Base-by-base conservation (phyloP, 495 filamentous ascomycete genomes). In the Aspergillus leporis region DNA sequence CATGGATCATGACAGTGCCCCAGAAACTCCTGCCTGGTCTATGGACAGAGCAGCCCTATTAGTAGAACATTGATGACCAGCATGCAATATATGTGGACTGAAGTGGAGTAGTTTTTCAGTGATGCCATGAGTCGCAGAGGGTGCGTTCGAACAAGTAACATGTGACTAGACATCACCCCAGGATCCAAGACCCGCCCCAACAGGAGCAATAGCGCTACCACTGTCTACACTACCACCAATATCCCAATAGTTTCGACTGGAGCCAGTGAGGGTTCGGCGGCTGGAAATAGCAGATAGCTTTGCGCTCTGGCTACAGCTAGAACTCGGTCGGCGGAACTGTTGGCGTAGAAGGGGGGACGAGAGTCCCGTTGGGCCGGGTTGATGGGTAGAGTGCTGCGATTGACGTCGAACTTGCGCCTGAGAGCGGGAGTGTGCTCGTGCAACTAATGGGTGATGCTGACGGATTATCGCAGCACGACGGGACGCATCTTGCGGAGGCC, bases 241-340 rank as follows among this genome's bases (percentile, higher is more conserved):
- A 70, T 95, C 92, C 92, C 92, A 96, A 70, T 91, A 97, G 78
- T 90, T 85, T 57, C 88, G 76, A 38, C 83, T 88, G 22, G 87
- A 90, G 12, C 83, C 78, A 40, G 75, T 78, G 47, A 74, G 58
- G 0, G 67, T 83, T 70, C 74, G 80, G 70, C 68, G 81, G 73
- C 60, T 84, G 76, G 59, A 86, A 78, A 74, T 81, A 72, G 57
- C 83, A 71, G 59, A 85, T 78, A 73, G 80, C 76, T 76, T 86
- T 25, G 85, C 88, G 71, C 90, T 93, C 69, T 92, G 87, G 58
- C 89, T 91, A 71, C 90, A 93, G 65, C 88, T 91, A 13, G 73
- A 85, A 66, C 76, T 81, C 49, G 77, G 78, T 18, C 83, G 82
- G 53, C 86, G 83, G 78, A 74, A 56, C 61, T 70, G 70, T 16